These are phyloP conservation scores for Cordyceps farinosa DNA, from an alignment of 2,329 filamentous ascomycete species.

Conservation along the genomic window DNA sequence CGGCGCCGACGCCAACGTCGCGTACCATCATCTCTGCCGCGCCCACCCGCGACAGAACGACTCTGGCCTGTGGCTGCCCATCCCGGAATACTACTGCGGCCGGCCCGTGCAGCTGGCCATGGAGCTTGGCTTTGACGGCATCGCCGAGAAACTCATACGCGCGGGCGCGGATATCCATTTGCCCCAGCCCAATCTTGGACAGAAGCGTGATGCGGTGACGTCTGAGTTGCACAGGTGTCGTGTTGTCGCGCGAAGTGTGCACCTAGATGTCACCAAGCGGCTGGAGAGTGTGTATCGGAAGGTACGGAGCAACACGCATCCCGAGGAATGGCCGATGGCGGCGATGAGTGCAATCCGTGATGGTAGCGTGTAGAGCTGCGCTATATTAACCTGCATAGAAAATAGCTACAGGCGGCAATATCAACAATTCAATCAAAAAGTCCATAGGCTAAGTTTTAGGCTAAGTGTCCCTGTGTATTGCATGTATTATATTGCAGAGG, in stretches of 20 bases:
- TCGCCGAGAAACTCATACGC: neutral
- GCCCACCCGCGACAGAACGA: neutral
- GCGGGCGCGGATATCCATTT: conserved; percentile 3
- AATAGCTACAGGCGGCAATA: no score
- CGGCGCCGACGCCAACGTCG: conserved; percentile 11
- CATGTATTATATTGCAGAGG: neutral
- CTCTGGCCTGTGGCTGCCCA: neutral
- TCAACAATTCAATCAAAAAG: no score
- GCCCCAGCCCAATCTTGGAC: neutral
- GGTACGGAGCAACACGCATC: no score
- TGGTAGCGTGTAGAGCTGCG: no score
- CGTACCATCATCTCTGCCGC: conserved; percentile 2
- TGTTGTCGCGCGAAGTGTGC: conserved; percentile 2
- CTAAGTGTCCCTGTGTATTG: no score
- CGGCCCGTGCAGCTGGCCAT: conserved; percentile 2
- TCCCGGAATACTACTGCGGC: neutral
- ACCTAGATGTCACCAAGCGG: neutral
- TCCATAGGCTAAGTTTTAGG: no score
- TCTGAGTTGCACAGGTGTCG: neutral
- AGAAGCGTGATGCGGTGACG: no score
- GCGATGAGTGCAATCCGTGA: no score
- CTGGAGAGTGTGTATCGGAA: no score
- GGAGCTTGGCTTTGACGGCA: conserved; percentile 4
- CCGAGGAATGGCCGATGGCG: no score
- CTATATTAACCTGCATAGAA: no score